phyloP scores from a whole-genome alignment of 495 filamentous ascomycete species.

The Hypoxylon perforatum region DNA sequence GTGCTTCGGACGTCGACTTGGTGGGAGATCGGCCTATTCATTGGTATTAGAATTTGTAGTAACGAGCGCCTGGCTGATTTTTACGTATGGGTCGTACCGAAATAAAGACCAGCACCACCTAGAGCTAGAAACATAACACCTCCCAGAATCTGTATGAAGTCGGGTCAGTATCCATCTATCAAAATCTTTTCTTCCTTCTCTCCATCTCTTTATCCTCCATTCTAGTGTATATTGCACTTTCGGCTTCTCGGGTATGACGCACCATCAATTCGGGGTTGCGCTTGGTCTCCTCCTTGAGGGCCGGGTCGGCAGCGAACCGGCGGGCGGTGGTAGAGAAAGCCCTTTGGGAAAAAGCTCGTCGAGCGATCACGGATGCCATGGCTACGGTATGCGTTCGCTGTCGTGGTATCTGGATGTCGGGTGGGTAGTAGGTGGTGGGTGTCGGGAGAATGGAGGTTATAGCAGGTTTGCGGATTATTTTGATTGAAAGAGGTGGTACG shows the following conservation, averaged over 20 bases:
- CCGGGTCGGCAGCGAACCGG: conserved; percentile 54
- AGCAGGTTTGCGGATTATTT: conserved; percentile 12
- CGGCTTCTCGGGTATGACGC: conserved; percentile 47
- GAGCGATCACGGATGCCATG: conserved; percentile 62
- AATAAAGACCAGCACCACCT: conserved; percentile 87
- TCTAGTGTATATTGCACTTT: neutral
- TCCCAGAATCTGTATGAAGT: conserved; percentile 75
- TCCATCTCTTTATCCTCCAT: neutral
- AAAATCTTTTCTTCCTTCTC: neutral
- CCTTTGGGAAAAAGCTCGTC: conserved; percentile 50
- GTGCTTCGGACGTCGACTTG: conserved; percentile 80
- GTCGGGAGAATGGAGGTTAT: too few species aligned
- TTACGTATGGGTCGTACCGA: conserved; percentile 62
- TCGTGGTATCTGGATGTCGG: conserved; percentile 4
- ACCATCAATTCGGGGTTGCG: conserved; percentile 64
- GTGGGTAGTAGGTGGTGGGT: too few species aligned
- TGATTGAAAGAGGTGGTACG: conserved; percentile 25
- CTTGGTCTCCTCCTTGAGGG: conserved; percentile 60
- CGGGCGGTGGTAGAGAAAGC: conserved; percentile 58
- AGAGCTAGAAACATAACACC: conserved; percentile 92
- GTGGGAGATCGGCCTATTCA: conserved; percentile 82
- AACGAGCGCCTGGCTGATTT: conserved; percentile 16
- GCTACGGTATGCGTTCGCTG: conserved; percentile 26
- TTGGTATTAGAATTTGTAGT: conserved; percentile 37
- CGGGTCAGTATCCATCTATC: conserved; percentile 34